These are phyloP conservation scores for Amanita phalloides DNA, from an alignment of 768 basidiomycete species.

Conservation along the genomic window DNA sequence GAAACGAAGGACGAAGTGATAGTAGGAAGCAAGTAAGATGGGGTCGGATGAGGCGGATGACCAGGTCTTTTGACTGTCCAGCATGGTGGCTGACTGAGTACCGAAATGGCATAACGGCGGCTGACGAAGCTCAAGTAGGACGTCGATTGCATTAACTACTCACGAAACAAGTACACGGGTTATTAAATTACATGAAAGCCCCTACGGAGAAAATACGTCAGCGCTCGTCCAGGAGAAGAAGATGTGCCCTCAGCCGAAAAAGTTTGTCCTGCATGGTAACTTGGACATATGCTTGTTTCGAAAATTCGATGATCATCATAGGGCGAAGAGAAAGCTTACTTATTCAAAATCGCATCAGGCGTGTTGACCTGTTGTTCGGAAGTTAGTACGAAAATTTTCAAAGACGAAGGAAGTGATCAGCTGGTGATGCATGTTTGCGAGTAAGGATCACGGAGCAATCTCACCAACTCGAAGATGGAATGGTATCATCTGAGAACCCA, in stretches of 20 bases:
- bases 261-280: conserved; percentile 48
- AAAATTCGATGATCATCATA: conserved; percentile 39
- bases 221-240: not conserved
- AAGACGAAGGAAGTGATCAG: conserved; percentile 23
- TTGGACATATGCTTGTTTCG: conserved; percentile 74
- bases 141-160: not conserved
- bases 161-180: not conserved
- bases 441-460: conserved; percentile 55
- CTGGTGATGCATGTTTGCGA: conserved; percentile 73
- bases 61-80: not conserved
- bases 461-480: conserved; percentile 71
- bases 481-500: conserved; percentile 48
- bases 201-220: not conserved
- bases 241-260: conserved; percentile 35
- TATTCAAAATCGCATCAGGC: not conserved
- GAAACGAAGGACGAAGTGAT: not conserved
- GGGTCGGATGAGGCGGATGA: not conserved
- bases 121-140: not conserved
- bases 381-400: not conserved
- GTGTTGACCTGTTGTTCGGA: not conserved
- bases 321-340: conserved; percentile 12
- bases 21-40: not conserved
- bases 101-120: not conserved
- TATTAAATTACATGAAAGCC: not conserved
- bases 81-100: not conserved